Base-by-base conservation (phyloP, 1,284 basidiomycete species). In the Rhodotorula sp. region DNA sequence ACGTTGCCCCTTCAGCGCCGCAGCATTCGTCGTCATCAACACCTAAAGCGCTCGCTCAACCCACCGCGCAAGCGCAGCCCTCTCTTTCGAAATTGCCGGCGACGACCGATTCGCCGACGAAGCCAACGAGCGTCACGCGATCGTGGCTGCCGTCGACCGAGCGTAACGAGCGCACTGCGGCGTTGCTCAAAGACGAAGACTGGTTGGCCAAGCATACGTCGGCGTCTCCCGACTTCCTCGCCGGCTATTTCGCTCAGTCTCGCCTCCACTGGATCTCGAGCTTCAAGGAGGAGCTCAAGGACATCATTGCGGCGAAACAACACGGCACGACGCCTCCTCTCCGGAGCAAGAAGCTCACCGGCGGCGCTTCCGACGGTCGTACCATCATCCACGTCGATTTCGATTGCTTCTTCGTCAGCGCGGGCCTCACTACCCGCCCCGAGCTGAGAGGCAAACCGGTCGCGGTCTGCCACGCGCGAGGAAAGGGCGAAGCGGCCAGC, bases 381-480 rank as follows among this genome's bases (percentile, higher is more conserved):
- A 87, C 92, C 23, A 90, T 96, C 77, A 90, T 97, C 87, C 94
- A 97, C 79, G 92, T 92, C 78, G 94, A 97, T 81, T 98, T 99
- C 79, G 96, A 99, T 80, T 93, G 90, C 78, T 99, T 98, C 85
- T 99, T 99, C 79, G 94, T 97, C 18, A 89, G 91, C 1, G 93
- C 90, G n/a, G 92, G 93, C 0, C 81, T 96, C 60, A 84, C 91
- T 5, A 87, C 85, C 65, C 84, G 91, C 0, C 91, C 92, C 0
- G 86, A 95, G 70, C 81, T 96, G 56, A 87, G 87, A 64, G 92
- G 92, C 1, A 91, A 91, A 80, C 92, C 96, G 0, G 89, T 91
- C 3, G 94, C 95, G 0, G 97, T 99, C 0, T 99, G 96, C 79
- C 96, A 99, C 83, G 93, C 93, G 5, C 89, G 92, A 76, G 90